Conservation (phyloP, 306 rosid species). For the Malus fusca region DNA sequence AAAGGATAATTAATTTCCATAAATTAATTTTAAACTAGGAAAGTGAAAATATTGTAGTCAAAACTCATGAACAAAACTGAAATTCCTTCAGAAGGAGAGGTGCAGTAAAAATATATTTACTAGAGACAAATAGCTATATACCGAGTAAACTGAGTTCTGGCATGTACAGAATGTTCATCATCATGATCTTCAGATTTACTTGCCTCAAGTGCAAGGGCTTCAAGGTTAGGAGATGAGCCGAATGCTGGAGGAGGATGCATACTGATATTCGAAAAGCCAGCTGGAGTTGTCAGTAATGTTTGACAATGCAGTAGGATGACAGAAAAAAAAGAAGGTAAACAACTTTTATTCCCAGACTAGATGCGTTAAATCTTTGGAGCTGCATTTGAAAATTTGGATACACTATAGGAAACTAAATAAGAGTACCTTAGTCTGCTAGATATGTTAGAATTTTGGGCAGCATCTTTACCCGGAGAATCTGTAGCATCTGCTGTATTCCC, state of each 20-base stretch:
- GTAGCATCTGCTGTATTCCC: conserved; percentile 44
- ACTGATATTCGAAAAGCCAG: conserved; percentile 34
- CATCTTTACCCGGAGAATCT: conserved; percentile 38
- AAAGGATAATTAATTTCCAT: neutral
- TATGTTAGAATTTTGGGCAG: conserved; percentile 43
- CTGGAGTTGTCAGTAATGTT: conserved; percentile 19
- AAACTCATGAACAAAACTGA: neutral
- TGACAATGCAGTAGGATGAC: neutral
- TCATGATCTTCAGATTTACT: conserved; percentile 39
- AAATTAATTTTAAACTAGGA: neutral
- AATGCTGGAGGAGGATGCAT: conserved; percentile 97
- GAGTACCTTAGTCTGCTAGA: conserved; percentile 54
- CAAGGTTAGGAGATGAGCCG: conserved; percentile 97
- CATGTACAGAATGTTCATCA: conserved; percentile 65
- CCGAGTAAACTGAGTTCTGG: conserved; percentile 44
- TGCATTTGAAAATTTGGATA: neutral
- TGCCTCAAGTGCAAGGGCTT: conserved; percentile 84
- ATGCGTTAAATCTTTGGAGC: neutral
- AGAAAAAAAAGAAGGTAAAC: neutral
- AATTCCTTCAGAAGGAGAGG: neutral
- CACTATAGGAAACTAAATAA: neutral
- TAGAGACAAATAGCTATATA: conserved; percentile 24
- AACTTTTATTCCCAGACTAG: neutral
- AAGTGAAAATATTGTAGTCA: neutral
- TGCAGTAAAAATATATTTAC: conserved; percentile 11